Conservation (phyloP, 805 yeast species). For the Cyberlindnera veronae region DNA sequence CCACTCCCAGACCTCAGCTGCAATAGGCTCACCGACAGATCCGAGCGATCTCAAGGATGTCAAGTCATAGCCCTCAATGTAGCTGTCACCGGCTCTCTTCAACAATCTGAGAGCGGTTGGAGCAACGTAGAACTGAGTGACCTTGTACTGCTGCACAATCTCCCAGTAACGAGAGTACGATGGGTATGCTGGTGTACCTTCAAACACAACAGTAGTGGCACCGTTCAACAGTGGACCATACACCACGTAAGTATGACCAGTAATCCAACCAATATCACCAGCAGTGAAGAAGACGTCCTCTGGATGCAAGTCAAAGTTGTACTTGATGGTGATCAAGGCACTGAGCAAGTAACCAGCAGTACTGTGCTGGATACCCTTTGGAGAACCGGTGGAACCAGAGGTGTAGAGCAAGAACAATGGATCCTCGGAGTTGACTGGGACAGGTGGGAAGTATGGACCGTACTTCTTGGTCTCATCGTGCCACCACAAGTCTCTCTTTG, state of each 20-base stretch:
- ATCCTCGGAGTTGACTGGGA: constrained; percentile 74
- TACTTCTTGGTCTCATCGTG: constrained; percentile 63
- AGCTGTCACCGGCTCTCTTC: constrained; percentile 68
- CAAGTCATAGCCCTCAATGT: constrained; percentile 58
- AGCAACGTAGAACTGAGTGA: constrained; percentile 78
- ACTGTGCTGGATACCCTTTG: constrained; percentile 81
- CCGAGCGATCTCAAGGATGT: constrained; percentile 67
- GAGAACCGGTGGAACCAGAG: constrained; percentile 86
- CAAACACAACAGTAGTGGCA: constrained; percentile 75
- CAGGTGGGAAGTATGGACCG: constrained; percentile 69
- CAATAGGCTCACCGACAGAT: constrained; percentile 84
- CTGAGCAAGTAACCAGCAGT: constrained; percentile 79
- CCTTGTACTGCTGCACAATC: constrained; percentile 66
- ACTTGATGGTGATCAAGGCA: constrained; percentile 69
- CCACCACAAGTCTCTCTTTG: constrained; percentile 74
- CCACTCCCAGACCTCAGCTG: constrained; percentile 88
- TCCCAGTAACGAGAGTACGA: constrained; percentile 78
- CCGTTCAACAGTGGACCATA: constrained; percentile 80
- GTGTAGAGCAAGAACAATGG: constrained; percentile 79
- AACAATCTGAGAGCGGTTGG: constrained; percentile 79
- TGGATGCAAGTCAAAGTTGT: constrained; percentile 71
- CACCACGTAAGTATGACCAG: constrained; percentile 81
- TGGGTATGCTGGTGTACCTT: constrained; percentile 87
- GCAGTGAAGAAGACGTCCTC: constrained; percentile 80
- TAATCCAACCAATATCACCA: constrained; percentile 91